phyloP scores from a whole-genome alignment of 1,284 basidiomycete species.

The Tilletia caries region DNA sequence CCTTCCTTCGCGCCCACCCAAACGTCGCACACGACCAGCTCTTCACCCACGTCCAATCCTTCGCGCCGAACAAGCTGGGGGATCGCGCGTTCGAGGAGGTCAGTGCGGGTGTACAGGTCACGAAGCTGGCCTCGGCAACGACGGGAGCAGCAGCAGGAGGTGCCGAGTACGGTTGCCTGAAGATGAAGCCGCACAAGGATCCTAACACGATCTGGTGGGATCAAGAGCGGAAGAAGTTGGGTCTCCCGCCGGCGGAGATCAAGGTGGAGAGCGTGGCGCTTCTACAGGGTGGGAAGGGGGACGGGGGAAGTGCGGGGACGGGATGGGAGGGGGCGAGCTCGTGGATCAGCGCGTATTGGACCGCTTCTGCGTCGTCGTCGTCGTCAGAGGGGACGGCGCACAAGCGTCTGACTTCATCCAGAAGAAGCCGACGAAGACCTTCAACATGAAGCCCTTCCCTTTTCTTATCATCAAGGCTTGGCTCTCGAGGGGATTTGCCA shows the following conservation, averaged over 20 bases:
- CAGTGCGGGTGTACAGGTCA: background rate
- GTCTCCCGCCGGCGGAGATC: background rate
- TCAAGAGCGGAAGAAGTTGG: background rate
- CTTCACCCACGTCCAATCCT: constrained; percentile 6
- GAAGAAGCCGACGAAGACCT: too few species aligned
- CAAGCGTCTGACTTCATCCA: too few species aligned
- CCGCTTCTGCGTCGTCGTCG: background rate
- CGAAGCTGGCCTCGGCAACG: background rate
- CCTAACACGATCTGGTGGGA: background rate
- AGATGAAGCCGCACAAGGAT: background rate
- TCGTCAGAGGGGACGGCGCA: background rate
- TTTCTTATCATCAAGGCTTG: too few species aligned
- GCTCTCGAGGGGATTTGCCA: too few species aligned
- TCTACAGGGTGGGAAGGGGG: background rate
- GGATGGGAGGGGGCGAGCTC: background rate
- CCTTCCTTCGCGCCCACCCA: background rate
- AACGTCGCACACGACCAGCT: background rate
- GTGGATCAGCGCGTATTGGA: constrained; percentile 1
- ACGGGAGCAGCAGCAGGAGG: background rate
- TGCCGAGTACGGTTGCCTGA: background rate
- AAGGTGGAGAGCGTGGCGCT: background rate
- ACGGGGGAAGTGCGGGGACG: background rate
- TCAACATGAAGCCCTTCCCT: too few species aligned
- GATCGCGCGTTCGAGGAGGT: constrained; percentile 8
- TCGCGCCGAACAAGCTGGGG: background rate